Percentiles rank a stretch among this genome's conserved stretches.
Evolutionary conservation across 371 early-diverging fungal genomes (phyloP).

Genomic region (Actinomortierella ambigua): DNA sequence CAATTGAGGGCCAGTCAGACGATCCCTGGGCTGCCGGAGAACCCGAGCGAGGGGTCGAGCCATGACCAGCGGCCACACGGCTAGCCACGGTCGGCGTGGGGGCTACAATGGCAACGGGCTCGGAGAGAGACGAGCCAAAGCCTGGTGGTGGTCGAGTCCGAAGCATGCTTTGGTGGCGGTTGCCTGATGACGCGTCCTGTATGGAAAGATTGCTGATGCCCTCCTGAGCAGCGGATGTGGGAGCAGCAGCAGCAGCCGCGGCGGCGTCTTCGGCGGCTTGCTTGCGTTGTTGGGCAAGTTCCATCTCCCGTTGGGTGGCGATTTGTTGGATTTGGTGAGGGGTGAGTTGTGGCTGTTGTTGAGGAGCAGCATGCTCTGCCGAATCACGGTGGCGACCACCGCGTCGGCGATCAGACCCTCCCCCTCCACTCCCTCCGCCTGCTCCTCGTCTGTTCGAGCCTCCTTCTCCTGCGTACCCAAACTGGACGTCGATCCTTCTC

Average conservation of each 20-base stretch:
- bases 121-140: constrained; percentile 28
- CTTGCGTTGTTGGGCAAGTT: constrained; percentile 31
- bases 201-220: constrained; percentile 8
- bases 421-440: not conserved
- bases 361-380: constrained; percentile 3
- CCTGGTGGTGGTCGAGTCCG: constrained; percentile 38
- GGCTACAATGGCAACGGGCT: constrained; percentile 18
- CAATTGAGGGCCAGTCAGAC: constrained; percentile 31
- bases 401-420: constrained; percentile 10
- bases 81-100: constrained; percentile 21
- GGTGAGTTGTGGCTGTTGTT: constrained; percentile 26
- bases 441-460: constrained; percentile 11
- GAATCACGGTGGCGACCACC: constrained; percentile 10
- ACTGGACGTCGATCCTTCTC: constrained; percentile 32
- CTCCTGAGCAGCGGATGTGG: no score
- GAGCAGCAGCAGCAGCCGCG: not conserved
- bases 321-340: constrained; percentile 35
- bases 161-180: constrained; percentile 23
- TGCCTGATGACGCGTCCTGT: constrained; percentile 2
- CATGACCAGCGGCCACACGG: constrained; percentile 37
- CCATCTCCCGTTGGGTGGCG: constrained; percentile 31
- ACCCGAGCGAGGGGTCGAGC: constrained; percentile 20
- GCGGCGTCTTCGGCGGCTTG: constrained; percentile 12
- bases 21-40: constrained; percentile 19
- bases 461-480: constrained; percentile 31